Evolutionary conservation across 352 stramenopile species (phyloP), one percentile per base, ranked within the genome.

Genomic region (Phytopythium boreale): DNA sequence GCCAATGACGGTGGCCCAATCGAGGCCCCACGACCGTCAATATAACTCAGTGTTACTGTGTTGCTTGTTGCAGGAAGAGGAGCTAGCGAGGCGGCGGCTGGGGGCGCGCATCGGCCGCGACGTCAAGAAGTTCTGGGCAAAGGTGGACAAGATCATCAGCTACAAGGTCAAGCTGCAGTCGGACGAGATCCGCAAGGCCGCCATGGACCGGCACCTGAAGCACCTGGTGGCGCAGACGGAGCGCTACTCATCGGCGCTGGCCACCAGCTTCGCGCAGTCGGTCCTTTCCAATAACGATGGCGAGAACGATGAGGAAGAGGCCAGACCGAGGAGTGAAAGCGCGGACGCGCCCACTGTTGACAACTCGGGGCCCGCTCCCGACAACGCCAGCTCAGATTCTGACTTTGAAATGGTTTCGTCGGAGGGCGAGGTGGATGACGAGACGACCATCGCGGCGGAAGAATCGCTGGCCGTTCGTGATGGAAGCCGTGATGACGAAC

Each of bases 131-230:
- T 98, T 98, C 59, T 99, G 97, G 97, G 80, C 71, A 43, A 99
- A 99, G 75, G 97, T 99, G 63, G 97, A 99, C 83, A 96, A 98
- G 66, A 89, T 99, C 56, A 96, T 99, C 56, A 87, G 88, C 26
- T 99, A 98, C 71, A 99, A 99, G 76, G 93, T 99, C 73, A 98
- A 98, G 67, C 61, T 98, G 17, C 79, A 96, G 68, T 82, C 84
- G 9, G 94, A 99, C 58, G 79, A 90, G 61, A 62, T 88, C 51
- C 71, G 87, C 3, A 87, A 90, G 60, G 77, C 79, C 49, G 90
- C 96, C 37, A 99, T 99, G 97, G 97, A 99, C 74, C 87, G 87
- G 24, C 95, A 99, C 55, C 75, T 99, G 46, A 87, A 95, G 36
- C 95, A 93, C 52, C 77, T 99, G 2, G 89, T 99, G 10, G 70